Evolutionary conservation across 441 rosid species (phyloP).

Genomic region (Gossypium trilobum): DNA sequence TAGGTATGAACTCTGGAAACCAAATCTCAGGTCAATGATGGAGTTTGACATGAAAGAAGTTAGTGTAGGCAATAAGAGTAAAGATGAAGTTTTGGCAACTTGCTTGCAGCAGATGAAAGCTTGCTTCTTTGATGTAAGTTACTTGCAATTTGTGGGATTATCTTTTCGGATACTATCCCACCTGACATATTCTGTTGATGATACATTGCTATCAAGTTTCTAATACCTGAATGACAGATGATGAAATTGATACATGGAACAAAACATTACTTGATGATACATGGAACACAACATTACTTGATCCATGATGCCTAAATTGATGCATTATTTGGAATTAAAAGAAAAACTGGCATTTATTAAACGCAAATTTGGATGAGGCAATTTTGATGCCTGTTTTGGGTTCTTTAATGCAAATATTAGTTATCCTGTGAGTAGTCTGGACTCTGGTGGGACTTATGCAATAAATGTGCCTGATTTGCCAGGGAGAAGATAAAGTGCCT

Average conservation of each 20-base stretch:
- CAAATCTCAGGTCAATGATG: slow-evolving; percentile 92
- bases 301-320: not conserved
- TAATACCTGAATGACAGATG: not conserved
- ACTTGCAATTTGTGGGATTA: slow-evolving; percentile 4
- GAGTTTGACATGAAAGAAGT: slow-evolving; percentile 92
- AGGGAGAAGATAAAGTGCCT: not conserved
- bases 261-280: not conserved
- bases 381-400: slow-evolving; percentile 3
- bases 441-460: not conserved
- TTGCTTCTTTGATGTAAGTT: slow-evolving; percentile 88
- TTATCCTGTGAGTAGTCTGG: not conserved
- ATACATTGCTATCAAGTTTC: not conserved
- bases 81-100: slow-evolving; percentile 68
- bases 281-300: not conserved
- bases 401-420: slow-evolving; percentile 2
- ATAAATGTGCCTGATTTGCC: not conserved
- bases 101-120: slow-evolving; percentile 97
- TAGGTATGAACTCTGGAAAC: slow-evolving; percentile 96
- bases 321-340: not conserved
- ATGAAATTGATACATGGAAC: not conserved
- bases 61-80: slow-evolving; percentile 68
- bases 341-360: not conserved
- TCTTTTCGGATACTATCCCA: not conserved
- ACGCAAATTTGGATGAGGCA: not conserved
- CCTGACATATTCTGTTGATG: not conserved